Evolutionary conservation across 176 grass and related monocot species (phyloP).

Genomic region (Calamus simplicifolius): DNA sequence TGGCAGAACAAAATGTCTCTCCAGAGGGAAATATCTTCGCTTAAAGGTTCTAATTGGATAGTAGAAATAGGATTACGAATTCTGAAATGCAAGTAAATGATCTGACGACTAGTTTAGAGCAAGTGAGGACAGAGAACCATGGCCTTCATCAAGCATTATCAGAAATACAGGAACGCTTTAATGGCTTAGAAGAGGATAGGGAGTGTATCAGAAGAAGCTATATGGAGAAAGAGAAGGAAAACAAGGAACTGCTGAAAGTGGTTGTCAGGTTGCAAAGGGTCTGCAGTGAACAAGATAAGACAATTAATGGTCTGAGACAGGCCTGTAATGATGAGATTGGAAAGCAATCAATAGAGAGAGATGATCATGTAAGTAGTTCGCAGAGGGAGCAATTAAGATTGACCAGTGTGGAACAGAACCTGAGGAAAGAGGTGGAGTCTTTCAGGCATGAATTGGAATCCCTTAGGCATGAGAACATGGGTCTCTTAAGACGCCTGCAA

Average conservation of each 20-base stretch:
- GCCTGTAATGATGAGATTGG: slow-evolving; percentile 32
- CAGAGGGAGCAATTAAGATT: slow-evolving; percentile 62
- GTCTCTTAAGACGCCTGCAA: slow-evolving; percentile 43
- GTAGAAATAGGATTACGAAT: slow-evolving; percentile 22
- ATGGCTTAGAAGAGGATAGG: slow-evolving; percentile 41
- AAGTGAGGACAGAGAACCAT: slow-evolving; percentile 26
- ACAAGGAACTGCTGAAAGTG: slow-evolving; percentile 53
- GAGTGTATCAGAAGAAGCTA: slow-evolving; percentile 40
- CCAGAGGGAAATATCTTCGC: slow-evolving; percentile 75
- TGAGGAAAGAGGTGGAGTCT: slow-evolving; percentile 67
- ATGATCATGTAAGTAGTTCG: slow-evolving; percentile 31
- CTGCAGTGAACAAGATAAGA: slow-evolving; percentile 72
- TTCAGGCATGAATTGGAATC: slow-evolving; percentile 48
- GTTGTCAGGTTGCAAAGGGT: slow-evolving; percentile 57
- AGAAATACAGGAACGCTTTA: slow-evolving; percentile 45
- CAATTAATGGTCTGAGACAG: slow-evolving; percentile 60
- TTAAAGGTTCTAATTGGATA: slow-evolving; percentile 27
- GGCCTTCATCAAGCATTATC: slow-evolving; percentile 36
- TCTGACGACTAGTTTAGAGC: slow-evolving; percentile 30
- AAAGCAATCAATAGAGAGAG: slow-evolving; percentile 29
- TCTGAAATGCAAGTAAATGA: slow-evolving; percentile 39
- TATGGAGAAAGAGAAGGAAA: slow-evolving; percentile 68
- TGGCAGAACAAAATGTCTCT: slow-evolving; percentile 91
- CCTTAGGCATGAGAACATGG: slow-evolving; percentile 73
- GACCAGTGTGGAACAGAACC: slow-evolving; percentile 68